Percentiles rank a stretch among this genome's conserved stretches.
Conservation (phyloP, 257 asterid genomes). For the Solanum pinnatisectum region DNA sequence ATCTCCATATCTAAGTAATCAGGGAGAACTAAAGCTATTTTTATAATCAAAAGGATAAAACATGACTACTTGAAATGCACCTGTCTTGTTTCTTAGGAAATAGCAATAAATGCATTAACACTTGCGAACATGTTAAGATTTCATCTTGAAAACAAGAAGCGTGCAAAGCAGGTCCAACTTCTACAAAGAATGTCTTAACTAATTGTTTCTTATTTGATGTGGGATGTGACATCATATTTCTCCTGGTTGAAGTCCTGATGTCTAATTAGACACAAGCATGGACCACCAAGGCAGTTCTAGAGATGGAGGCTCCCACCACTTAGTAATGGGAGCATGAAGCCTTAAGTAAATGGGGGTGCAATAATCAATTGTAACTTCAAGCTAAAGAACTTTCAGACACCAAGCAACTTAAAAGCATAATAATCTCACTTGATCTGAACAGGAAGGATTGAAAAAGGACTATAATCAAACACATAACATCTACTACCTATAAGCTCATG, state of each 20-base stretch:
- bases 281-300: background rate
- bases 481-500: background rate
- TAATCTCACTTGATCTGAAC: background rate
- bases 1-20: background rate
- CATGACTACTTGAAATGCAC: background rate
- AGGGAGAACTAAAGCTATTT: background rate
- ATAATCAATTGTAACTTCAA: background rate
- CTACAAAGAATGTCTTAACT: background rate
- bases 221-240: background rate
- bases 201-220: background rate
- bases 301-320: background rate
- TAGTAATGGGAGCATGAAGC: background rate
- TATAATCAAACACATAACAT: background rate
- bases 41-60: background rate
- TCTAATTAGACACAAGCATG: background rate
- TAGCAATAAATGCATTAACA: background rate
- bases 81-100: background rate
- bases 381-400: background rate
- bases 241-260: background rate
- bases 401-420: background rate
- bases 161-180: background rate
- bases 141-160: background rate
- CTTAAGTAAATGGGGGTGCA: background rate
- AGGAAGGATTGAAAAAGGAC: background rate
- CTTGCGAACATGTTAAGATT: background rate